Base-by-base conservation (phyloP, 305 asterid species). In the Withania somnifera region DNA sequence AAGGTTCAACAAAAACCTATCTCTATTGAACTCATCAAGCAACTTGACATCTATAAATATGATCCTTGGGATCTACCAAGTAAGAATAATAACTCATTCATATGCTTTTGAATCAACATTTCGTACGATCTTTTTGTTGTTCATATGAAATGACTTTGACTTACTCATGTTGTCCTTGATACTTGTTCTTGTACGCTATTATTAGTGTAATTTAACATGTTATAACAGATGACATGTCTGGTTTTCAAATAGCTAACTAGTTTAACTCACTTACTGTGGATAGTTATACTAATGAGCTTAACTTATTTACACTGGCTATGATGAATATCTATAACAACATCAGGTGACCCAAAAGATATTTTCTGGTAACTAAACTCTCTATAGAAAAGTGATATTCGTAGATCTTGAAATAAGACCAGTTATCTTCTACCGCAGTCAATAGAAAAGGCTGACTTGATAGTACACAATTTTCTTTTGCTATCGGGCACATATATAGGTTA, bases 61-160 rank as follows among this genome's bases (percentile, higher is more conserved):
- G 87, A 85, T 79, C 87, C 87, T 40, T 85, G 87, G 87, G 87
- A 85, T 82, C 87, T 85, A 77, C 87, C 87, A 82, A 85, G 87
- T 85, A 85, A 81, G 87, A 81, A 7, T 1, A 7, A 20, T 58
- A 30, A 30, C 34, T 30, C 4, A 30, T 26, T 69, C 20, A 5
- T 40, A 71, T 34, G 8, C 26, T n/a, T 71, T 71, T 71, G 79
- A 24, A 26, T 73, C 40, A 73, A 38, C 1, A 45, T 0, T 45
- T 24, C 57, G 14, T 22, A 22, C 57, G 38, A 5, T 5, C 42
- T 40, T 58, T 38, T 38, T 38, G 45, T 38, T 38, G 45, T 36
- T 36, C 6, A 36, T 36, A 36, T 36, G 40, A 36, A 30, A 36
- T 36, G 40, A 36, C 40, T 36, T 36, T 36, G 40, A 36, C 40